phyloP scores from a whole-genome alignment of 148 eudicot species.

The Rhododendron vialii region DNA sequence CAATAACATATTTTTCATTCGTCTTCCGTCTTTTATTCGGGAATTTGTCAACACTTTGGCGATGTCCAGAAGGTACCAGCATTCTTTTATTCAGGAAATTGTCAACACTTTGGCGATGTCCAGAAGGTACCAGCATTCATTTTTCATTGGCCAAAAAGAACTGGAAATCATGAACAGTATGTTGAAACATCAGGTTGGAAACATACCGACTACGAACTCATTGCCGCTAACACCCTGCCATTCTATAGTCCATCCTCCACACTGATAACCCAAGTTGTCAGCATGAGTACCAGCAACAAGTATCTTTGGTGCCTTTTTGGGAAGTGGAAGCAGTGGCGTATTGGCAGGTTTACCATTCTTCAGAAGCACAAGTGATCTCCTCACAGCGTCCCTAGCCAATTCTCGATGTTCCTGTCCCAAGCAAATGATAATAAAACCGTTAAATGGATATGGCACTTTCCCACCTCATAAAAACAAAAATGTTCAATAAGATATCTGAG shows the following conservation, averaged over 20 bases:
- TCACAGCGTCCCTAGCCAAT: slow-evolving; percentile 67
- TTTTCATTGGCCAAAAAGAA: not conserved
- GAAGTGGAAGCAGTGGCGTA: slow-evolving; percentile 51
- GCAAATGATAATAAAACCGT: not conserved
- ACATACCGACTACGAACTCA: slow-evolving; percentile 40
- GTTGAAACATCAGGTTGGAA: not conserved
- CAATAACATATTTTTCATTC: not conserved
- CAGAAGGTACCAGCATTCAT: not conserved
- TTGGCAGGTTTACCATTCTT: slow-evolving; percentile 48
- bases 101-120: not conserved
- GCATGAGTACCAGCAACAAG: slow-evolving; percentile 69
- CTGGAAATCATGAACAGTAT: not conserved
- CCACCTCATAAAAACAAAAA: not conserved
- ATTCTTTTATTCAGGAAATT: not conserved
- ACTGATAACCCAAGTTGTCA: slow-evolving; percentile 60
- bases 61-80: not conserved
- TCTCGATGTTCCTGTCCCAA: slow-evolving; percentile 55
- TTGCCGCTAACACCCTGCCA: slow-evolving; percentile 62
- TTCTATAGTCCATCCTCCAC: slow-evolving; percentile 72
- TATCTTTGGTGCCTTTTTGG: slow-evolving; percentile 60
- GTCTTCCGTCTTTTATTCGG: not conserved
- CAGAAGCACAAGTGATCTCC: slow-evolving; percentile 62
- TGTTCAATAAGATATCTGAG: not conserved
- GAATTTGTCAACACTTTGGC: not conserved
- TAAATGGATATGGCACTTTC: not conserved